Evolutionary conservation across 768 basidiomycete species (phyloP).

Genomic region (Rhodotorula diobovata): DNA sequence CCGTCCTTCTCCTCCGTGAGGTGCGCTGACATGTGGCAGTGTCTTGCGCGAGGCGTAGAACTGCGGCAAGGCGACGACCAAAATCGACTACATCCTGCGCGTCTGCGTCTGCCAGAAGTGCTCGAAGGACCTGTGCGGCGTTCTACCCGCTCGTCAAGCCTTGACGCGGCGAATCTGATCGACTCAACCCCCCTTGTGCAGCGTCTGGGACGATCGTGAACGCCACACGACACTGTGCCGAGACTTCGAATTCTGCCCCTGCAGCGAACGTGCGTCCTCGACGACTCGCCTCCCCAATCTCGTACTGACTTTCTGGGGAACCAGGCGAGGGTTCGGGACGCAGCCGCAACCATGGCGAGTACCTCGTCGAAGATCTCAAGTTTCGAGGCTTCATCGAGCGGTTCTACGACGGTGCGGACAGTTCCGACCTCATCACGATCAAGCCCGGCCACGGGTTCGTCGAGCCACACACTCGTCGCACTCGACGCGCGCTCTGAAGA

Average conservation of each 20-base stretch:
- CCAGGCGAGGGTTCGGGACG: not conserved
- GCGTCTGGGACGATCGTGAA: not conserved
- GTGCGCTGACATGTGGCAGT: too few species aligned
- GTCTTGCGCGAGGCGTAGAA: not conserved
- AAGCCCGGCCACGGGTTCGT: not conserved
- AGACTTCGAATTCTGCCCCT: not conserved
- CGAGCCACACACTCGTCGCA: not conserved
- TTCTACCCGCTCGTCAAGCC: too few species aligned
- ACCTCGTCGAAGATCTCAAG: not conserved
- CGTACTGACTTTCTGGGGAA: not conserved
- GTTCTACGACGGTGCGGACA: too few species aligned
- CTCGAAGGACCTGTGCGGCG: not conserved
- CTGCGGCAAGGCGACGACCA: constrained; percentile 7
- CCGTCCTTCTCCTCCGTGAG: too few species aligned
- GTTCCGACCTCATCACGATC: not conserved
- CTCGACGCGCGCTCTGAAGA: not conserved
- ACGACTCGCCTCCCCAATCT: not conserved
- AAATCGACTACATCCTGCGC: constrained; percentile 3
- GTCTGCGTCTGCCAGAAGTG: not conserved
- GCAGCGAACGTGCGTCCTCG: not conserved
- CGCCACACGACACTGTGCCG: too few species aligned
- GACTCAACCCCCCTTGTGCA: not conserved
- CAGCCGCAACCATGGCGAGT: not conserved
- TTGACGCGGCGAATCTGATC: too few species aligned
- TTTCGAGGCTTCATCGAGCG: too few species aligned